Evolutionary conservation across 345 rosid genomes (phyloP).

Genomic region (Eucalyptus grandis): DNA sequence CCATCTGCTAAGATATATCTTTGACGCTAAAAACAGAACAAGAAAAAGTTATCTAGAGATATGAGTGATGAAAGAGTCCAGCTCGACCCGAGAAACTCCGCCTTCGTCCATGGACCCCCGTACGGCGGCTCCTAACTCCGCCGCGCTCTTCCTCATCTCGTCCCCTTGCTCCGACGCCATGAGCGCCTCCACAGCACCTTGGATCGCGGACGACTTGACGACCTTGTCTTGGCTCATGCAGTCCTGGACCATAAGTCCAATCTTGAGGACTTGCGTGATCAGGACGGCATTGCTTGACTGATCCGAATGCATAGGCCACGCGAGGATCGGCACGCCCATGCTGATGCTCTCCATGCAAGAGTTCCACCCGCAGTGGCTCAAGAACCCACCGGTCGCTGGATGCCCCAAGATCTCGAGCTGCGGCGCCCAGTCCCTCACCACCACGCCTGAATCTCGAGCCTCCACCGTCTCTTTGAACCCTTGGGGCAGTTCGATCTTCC

Average conservation of each 20-base stretch:
- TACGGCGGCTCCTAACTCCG: constrained; percentile 3
- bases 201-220: constrained; percentile 5
- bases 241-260: constrained; percentile 18
- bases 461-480: constrained; percentile 25
- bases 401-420: constrained; percentile 48
- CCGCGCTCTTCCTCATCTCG: constrained; percentile 32
- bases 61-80: constrained; percentile 36
- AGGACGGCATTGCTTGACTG: constrained; percentile 36
- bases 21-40: background rate
- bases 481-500: constrained; percentile 14
- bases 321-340: constrained; percentile 51
- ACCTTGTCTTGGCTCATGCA: constrained; percentile 9
- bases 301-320: constrained; percentile 66
- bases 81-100: constrained; percentile 23
- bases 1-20: background rate
- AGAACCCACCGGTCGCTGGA: constrained; percentile 30
- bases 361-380: constrained; percentile 70
- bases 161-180: constrained; percentile 41
- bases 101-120: constrained; percentile 14
- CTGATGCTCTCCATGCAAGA: constrained; percentile 60
- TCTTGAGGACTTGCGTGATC: constrained; percentile 19
- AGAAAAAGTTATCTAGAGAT: constrained; percentile 14
- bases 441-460: constrained; percentile 16
- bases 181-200: constrained; percentile 12
- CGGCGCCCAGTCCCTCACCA: constrained; percentile 53